Evolutionary conservation across 345 rosid species (phyloP), one percentile per base, ranked within the genome.

Genomic region (Odontarrhena argentea): DNA sequence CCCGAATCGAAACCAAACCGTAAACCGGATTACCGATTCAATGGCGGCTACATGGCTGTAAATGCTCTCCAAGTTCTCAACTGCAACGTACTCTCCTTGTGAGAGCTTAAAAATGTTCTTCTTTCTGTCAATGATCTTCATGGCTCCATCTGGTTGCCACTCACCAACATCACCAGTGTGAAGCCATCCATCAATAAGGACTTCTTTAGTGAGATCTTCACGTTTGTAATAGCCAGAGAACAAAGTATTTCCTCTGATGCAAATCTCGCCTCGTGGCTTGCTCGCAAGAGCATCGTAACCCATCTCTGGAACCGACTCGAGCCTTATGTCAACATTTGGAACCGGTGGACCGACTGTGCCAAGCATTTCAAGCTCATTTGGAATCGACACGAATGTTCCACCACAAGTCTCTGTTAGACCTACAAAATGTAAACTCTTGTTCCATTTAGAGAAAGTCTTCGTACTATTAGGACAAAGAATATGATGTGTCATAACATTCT

Each of bases 161-260:
- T 94, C 97, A 8, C 99, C 99, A 15, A 94, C 67, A 80, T 94
- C 99, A 84, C 99, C 99, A 74, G 97, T 94, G 77, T 91, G 97
- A 77, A 94, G 84, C 97, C 96, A 94, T 7, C 97, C 97, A 75
- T 91, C 97, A 63, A 80, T 55, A 75, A 94, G 8, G 60, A 88
- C 96, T 77, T 94, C 97, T 69, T 80, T 63, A 22, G 96, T 88
- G 15, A 91, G 89, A 70, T 94, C 99, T 54, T 91, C 93, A 49
- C 96, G 91, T 75, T 88, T 94, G 74, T 91, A 80, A 74, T 94
- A 91, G 11, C 99, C 99, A 7, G 96, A 81, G 73, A 91, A 94
- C 61, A 94, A 40, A 6, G 96, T 77, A 13, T 76, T 80, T 12
- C 99, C 97, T 79, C 71, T 82, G 5, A 94, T 78, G 70, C 96